phyloP scores from a whole-genome alignment of 768 basidiomycete species.

The Collybiopsis confluens region DNA sequence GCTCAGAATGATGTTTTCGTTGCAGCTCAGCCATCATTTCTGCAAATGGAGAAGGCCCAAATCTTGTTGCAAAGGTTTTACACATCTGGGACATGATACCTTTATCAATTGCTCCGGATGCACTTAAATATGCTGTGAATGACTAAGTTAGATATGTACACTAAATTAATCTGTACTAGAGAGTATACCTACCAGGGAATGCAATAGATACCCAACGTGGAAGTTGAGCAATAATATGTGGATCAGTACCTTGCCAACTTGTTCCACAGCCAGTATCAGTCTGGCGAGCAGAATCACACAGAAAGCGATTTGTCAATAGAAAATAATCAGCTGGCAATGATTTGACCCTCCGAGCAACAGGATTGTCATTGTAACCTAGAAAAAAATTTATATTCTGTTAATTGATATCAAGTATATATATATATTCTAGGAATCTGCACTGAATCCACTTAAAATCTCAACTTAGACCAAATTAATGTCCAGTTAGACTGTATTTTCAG shows the following conservation, averaged over 20 bases:
- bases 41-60: conserved; percentile 14
- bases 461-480: too few species aligned
- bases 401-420: too few species aligned
- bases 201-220: conserved; percentile 9
- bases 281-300: conserved; percentile 3
- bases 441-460: too few species aligned
- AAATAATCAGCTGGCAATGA: conserved; percentile 9
- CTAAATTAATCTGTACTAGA: not conserved
- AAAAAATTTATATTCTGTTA: too few species aligned
- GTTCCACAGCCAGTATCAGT: conserved; percentile 5
- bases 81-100: conserved; percentile 11
- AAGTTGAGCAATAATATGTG: conserved; percentile 10
- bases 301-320: conserved; percentile 10
- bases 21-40: conserved; percentile 3
- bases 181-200: conserved; percentile 2
- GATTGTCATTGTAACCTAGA: conserved; percentile 12
- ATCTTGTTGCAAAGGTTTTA: conserved; percentile 10
- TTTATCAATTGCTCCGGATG: not conserved
- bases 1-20: too few species aligned
- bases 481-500: too few species aligned
- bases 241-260: conserved; percentile 9
- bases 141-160: not conserved
- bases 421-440: too few species aligned
- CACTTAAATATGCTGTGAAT: not conserved
- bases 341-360: conserved; percentile 10